Conservation (phyloP, 768 basidiomycete genomes). For the Suillus bovinus region DNA sequence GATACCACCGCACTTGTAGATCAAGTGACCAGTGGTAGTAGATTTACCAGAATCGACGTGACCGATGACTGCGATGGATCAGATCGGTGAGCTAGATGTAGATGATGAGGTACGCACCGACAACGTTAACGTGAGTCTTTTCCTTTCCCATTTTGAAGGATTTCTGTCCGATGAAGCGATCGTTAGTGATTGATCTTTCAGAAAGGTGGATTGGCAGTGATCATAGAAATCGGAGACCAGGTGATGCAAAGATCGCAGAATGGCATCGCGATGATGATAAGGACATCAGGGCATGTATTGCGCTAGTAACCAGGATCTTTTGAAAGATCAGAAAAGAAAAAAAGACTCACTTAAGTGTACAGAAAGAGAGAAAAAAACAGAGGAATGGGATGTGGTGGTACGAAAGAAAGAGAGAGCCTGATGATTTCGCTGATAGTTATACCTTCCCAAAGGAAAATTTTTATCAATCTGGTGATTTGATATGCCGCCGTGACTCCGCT, state of each 20-base stretch:
- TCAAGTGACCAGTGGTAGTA: conserved; percentile 99
- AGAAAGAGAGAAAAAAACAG: conserved; percentile 36
- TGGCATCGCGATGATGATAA: conserved; percentile 18
- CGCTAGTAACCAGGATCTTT: conserved; percentile 8
- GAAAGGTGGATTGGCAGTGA: conserved; percentile 21
- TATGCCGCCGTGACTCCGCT: conserved; percentile 44
- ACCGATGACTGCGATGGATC: conserved; percentile 75
- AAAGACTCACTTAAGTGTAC: conserved; percentile 45
- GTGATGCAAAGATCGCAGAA: conserved; percentile 9
- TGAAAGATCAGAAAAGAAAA: conserved; percentile 9
- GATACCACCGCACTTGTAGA: conserved; percentile 99
- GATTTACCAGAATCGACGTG: conserved; percentile 99
- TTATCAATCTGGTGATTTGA: conserved; percentile 65
- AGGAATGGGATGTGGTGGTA: conserved; percentile 38
- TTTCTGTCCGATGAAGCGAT: conserved; percentile 38
- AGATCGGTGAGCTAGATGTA: conserved; percentile 28
- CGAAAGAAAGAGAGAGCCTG: conserved; percentile 35
- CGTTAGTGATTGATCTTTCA: conserved; percentile 16
- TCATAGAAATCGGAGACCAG: conserved; percentile 19
- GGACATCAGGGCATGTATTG: conserved; percentile 26
- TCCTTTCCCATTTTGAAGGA: conserved; percentile 91
- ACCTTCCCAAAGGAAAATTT: conserved; percentile 55
- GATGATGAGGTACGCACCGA: conserved; percentile 62
- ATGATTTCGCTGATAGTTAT: conserved; percentile 59
- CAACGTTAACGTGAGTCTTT: conserved; percentile 96